phyloP scores from a whole-genome alignment of 2,329 filamentous ascomycete species.

The Trichophyton mentagrophytes region DNA sequence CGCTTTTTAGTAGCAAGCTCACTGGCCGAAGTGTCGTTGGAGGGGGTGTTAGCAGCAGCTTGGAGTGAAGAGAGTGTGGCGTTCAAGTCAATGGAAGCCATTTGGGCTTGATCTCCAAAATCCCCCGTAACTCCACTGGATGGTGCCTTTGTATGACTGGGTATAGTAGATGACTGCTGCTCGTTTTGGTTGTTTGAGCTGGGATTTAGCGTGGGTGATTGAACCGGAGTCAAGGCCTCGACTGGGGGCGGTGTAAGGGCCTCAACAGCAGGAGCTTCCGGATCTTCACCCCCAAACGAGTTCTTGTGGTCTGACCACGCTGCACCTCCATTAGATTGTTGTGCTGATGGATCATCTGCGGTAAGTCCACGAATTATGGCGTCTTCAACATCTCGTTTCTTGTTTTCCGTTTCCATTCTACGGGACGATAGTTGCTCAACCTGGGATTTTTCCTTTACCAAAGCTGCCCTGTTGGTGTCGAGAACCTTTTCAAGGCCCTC shows the following conservation, averaged over 20 bases:
- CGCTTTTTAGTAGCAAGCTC: conserved; percentile 34
- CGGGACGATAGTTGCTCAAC: conserved; percentile 52
- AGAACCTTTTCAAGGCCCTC: conserved; percentile 71
- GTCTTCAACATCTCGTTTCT: conserved; percentile 80
- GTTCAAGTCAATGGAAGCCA: not conserved
- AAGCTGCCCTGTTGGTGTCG: conserved; percentile 54
- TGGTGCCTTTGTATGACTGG: not conserved
- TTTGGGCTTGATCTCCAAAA: not conserved
- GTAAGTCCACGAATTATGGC: conserved; percentile 76
- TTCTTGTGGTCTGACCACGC: conserved; percentile 5
- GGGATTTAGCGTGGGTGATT: conserved; percentile 31
- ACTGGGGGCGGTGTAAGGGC: conserved; percentile 58
- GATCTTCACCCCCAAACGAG: not conserved
- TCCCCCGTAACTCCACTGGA: not conserved
- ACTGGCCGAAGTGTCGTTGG: conserved; percentile 6
- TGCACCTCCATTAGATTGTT: conserved; percentile 26
- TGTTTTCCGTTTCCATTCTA: conserved; percentile 60
- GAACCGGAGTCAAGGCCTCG: conserved; percentile 62
- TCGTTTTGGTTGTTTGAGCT: not conserved
- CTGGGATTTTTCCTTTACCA: conserved; percentile 57
- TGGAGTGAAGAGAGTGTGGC: not conserved
- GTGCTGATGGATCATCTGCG: conserved; percentile 42
- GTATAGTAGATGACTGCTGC: not conserved
- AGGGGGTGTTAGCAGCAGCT: not conserved
- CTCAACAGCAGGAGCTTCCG: conserved; percentile 16